Conservation (phyloP, 768 basidiomycete genomes). For the Lepiota subincarnata region DNA sequence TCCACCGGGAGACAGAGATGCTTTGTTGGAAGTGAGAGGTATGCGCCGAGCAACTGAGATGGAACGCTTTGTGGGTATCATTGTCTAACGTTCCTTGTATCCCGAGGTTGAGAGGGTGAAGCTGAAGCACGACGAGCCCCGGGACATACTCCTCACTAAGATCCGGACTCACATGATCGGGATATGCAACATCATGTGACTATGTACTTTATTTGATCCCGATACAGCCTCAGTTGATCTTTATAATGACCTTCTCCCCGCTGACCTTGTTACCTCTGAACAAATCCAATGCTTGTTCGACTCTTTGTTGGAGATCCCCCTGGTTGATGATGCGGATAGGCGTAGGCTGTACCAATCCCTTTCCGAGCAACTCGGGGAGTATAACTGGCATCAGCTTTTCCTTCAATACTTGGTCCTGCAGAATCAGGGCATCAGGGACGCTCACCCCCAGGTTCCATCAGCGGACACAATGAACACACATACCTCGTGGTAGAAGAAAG, state of each 20-base stretch:
- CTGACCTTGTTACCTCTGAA: constrained; percentile 44
- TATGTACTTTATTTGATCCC: constrained; percentile 23
- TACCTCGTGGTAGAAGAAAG: constrained; percentile 38
- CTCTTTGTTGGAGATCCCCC: constrained; percentile 39
- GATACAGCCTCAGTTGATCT: constrained; percentile 24
- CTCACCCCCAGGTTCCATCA: background rate
- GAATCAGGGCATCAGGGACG: background rate
- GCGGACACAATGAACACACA: constrained; percentile 9
- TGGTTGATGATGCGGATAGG: constrained; percentile 36
- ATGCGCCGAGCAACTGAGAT: constrained; percentile 22
- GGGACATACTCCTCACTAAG: constrained; percentile 9
- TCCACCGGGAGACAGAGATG: constrained; percentile 8
- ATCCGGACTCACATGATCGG: constrained; percentile 16
- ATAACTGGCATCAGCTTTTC: constrained; percentile 43
- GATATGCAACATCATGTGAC: background rate
- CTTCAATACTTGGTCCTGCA: constrained; percentile 36
- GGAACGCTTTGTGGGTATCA: constrained; percentile 37
- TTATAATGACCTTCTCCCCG: constrained; percentile 47
- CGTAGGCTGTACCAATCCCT: constrained; percentile 37
- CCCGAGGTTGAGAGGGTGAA: background rate
- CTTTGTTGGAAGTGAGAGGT: constrained; percentile 18
- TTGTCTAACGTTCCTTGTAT: constrained; percentile 10
- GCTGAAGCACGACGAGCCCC: constrained; percentile 10
- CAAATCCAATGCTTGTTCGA: constrained; percentile 38
- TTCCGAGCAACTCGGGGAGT: constrained; percentile 36